Conservation (phyloP, 257 asterid genomes). For the Parsonsia alboflavescens region DNA sequence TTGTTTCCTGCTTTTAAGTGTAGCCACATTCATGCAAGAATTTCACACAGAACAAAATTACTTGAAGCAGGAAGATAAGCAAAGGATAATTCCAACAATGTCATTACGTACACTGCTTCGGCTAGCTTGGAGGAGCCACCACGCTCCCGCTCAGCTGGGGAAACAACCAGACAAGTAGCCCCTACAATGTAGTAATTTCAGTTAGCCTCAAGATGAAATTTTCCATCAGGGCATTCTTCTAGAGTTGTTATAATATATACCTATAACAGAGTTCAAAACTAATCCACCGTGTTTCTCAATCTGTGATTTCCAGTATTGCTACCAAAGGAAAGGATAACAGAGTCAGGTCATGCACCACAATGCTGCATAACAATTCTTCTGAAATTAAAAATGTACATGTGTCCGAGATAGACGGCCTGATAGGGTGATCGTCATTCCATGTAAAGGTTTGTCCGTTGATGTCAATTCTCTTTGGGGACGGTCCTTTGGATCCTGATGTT, state of each 20-base stretch:
- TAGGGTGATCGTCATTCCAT: constrained; percentile 61
- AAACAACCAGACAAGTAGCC: constrained; percentile 58
- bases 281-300: constrained; percentile 78
- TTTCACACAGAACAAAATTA: not conserved
- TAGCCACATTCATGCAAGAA: no score
- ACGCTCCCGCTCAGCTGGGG: constrained; percentile 69
- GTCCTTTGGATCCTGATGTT: constrained; percentile 36
- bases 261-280: constrained; percentile 61
- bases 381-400: constrained; percentile 30
- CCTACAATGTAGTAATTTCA: constrained; percentile 34
- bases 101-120: constrained; percentile 61
- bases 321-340: not conserved
- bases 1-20: not conserved
- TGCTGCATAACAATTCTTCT: not conserved
- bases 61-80: not conserved
- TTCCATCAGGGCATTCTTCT: not conserved
- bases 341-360: not conserved
- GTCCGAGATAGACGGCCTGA: constrained; percentile 69
- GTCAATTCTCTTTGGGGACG: constrained; percentile 22
- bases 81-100: not conserved
- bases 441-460: constrained; percentile 42
- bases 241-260: constrained; percentile 30
- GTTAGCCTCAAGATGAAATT: not conserved
- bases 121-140: constrained; percentile 75
- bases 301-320: constrained; percentile 82